Evolutionary conservation across 106 monocot species (phyloP), one percentile per base, ranked within the genome.

Genomic region (Amphibolis antarctica): DNA sequence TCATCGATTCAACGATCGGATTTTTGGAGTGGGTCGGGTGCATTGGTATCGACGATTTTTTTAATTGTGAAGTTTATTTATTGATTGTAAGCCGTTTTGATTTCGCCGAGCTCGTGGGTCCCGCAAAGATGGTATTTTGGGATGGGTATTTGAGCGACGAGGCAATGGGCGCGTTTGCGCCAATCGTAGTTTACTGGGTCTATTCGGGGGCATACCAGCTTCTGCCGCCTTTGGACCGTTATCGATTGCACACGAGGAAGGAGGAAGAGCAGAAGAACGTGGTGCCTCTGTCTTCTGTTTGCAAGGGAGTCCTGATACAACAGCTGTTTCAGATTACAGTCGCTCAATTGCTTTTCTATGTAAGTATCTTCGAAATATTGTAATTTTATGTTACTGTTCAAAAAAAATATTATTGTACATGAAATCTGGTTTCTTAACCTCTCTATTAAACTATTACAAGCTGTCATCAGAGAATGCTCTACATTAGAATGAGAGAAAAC

Each of bases 141-240:
- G 83, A 81, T 51, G 81, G 79, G n/a, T 82, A 84, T 29, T 31
- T 81, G 28, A 87, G 82, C 58, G 92, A 88, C 44, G 92, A 88
- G 57, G 20, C 75, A 21, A 75, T 85, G 78, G 88, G 85, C n/a
- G 88, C 85, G 4, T 88, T 92, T 27, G 80, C 76, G 17, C 92
- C 92, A 23, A 76, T 92, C 45, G 76, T 76, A 17, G 60, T 92
- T 1, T 92, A 88, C 69, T 92, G 88, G 92, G 20, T 88, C 55
- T 92, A 92, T 58, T 75, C 84, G 14, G 88, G 92, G n/a, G 21
- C 80, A 44, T 92, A 92, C 66, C 73, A 80, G 66, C 78, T 88
- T 28, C 46, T 88, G 60, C 80, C 78, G 12, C 76, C 69, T 3
- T 44, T 84, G 76, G 82, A 88, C 55, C 63, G 63, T 13, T 88